Base-by-base conservation (phyloP, 805 yeast species). In the Yamadazyma insecticola region DNA sequence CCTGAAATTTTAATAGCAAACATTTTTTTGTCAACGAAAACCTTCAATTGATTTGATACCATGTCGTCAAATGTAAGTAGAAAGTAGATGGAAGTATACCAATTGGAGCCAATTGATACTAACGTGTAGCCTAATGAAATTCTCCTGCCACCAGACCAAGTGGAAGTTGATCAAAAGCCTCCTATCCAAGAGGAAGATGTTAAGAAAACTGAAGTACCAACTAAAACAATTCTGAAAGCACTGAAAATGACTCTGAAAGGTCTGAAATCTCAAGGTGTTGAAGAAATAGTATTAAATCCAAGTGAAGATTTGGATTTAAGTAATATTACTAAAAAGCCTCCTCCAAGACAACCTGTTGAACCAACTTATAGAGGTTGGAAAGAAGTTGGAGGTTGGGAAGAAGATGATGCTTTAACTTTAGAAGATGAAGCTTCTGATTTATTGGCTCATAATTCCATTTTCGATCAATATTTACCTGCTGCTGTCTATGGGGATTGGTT, bases 401-500 rank as follows among this genome's bases (percentile, higher is more conserved):
- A 76, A 36, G 70, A 72, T 24, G 89, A 82, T 53, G 60, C 63
- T 2, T 62, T 85, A 44, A 76, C 72, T 2, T 57, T 75, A 6
- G 84, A 81, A 22, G 95, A 86, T 52, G 84, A 80, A 46, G 63
- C 78, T 34, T 69, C 74, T 40, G 96, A 88, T 54, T 63, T 88
- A 44, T 58, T 78, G 36, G 70, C 80, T 15, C 72, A 74, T 15
- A 78, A 87, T 13, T 85, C 97, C 0, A 48, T 83, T 21, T 63
- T 89, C 36, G 96, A 88, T 48, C 70, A 74, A 36, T 74, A 80
- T 47, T 60, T 92, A 32, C 94, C 94, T 6, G 81, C 85, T 17
- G 67, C 60, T 22, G 72, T 76, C 11, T 85, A 83, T 47, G 98
- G 98, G 32, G 97, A 92, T 52, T 92, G 98, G 98, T 92, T 81